Percentiles rank a stretch among this genome's conserved stretches.
phyloP scores from a whole-genome alignment of 1,284 basidiomycete genomes.

The Lignosus rhinocerotis region DNA sequence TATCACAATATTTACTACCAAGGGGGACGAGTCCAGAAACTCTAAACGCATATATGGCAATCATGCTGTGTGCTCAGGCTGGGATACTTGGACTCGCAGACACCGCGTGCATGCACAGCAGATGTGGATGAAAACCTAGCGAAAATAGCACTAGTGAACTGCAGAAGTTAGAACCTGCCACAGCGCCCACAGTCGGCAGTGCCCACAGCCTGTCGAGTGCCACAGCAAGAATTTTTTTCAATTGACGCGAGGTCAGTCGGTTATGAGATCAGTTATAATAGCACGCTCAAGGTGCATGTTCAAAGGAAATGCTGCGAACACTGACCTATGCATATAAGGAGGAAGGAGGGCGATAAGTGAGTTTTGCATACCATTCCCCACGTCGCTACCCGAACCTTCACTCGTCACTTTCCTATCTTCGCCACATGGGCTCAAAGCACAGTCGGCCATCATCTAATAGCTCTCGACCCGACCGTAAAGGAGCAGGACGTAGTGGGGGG shows the following conservation, averaged over 20 bases:
- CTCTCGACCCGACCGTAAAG: neutral
- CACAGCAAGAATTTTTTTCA: neutral
- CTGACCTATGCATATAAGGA: neutral
- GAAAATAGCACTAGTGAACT: too few species aligned
- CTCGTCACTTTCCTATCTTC: neutral
- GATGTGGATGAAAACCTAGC: too few species aligned
- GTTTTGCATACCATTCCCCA: conserved; percentile 1
- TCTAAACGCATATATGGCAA: too few species aligned
- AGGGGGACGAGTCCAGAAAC: too few species aligned
- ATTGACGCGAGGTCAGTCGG: neutral
- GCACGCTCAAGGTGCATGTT: neutral
- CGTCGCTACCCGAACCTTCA: neutral
- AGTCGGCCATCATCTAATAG: neutral
- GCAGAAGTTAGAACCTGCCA: too few species aligned
- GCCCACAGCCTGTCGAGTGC: too few species aligned
- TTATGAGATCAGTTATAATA: neutral
- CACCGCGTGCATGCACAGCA: too few species aligned
- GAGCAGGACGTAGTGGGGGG: neutral
- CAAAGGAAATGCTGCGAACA: neutral
- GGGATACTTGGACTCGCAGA: too few species aligned
- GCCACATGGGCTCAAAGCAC: conserved; percentile 4
- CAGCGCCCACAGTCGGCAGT: too few species aligned
- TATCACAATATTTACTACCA: too few species aligned
- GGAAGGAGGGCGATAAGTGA: neutral
- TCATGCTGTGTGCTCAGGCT: too few species aligned